Base-by-base conservation (phyloP, 1,284 basidiomycete species). In the Boletus mariae region DNA sequence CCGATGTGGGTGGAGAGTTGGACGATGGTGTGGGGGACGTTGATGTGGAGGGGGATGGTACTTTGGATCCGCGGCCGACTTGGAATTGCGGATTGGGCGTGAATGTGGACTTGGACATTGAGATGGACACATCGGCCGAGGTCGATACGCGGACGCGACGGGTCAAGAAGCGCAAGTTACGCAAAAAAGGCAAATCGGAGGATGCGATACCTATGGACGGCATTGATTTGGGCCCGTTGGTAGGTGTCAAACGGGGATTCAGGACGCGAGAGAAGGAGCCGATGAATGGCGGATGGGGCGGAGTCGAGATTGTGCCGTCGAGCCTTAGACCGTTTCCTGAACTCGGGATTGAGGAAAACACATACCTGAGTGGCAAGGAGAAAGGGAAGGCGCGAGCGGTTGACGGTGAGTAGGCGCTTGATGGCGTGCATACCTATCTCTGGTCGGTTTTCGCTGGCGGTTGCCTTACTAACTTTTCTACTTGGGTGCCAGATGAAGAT, bases 161-260 rank as follows among this genome's bases (percentile, higher is more conserved):
- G 26, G 47, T 47, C 32, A 69, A 64, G 59, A 65, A 54, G 23
- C 56, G 55, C 46, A 65, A 60, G 42, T 48, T 54, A 3, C 38
- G 62, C 55, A 65, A 68, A 50, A 62, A 54, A 47, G 20, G 3
- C 3, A 47, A 34, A 13, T 12, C 28, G 32, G 31, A 43, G n/a
- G 54, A 55, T 53, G 43, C 32, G 41, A 32, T 46, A 6, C 38
- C 28, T 8, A 11, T 45, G 40, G 52, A 59, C 26, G 57, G 50
- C 20, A 55, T 78, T 0, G 83, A 90, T 60, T 62, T 91, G 0
- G 91, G 91, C 2, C 84, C 85, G 3, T 68, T 92, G 26, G 72
- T 92, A 1, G 90, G 89, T 13, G 67, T 73, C 10, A 74, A 82
- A 51, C 72, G 90, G 11, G 88, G 89, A 0, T 90, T 92, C 59